phyloP scores from a whole-genome alignment of 2,329 filamentous ascomycete species.

The Pseudovirgaria hyperparasitica region DNA sequence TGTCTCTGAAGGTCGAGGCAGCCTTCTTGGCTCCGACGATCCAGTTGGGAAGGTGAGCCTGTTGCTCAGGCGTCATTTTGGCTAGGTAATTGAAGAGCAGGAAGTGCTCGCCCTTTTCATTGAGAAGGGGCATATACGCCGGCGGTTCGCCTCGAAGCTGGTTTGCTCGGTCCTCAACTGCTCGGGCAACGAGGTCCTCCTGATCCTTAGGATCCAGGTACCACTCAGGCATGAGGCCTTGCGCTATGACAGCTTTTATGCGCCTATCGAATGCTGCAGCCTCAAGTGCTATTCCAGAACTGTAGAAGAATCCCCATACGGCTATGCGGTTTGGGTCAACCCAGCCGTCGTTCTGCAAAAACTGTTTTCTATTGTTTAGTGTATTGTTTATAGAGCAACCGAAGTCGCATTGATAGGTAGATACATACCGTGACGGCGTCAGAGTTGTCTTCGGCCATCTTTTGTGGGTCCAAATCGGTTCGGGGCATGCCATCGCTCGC shows the following conservation, averaged over 20 bases:
- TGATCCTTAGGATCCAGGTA: conserved; percentile 1
- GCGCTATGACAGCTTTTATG: conserved; percentile 3
- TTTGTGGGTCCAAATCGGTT: conserved; percentile 18
- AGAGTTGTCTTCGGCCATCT: conserved; percentile 4
- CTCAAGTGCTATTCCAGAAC: conserved; percentile 2
- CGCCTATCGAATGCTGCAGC: conserved; percentile 6
- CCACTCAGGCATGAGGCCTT: conserved; percentile 3
- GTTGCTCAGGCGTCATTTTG: conserved; percentile 2
- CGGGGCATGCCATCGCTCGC: conserved; percentile 21
- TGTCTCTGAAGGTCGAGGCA: conserved; percentile 3
- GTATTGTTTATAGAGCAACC: conserved; percentile 2
- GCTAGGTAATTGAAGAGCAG: conserved; percentile 4
- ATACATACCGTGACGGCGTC: conserved; percentile 4
- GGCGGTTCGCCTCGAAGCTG: conserved; percentile 2
- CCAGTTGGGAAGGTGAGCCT: conserved; percentile 4
- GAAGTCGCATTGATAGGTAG: conserved; percentile 1
- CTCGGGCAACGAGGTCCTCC: conserved; percentile 2
- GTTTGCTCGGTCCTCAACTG: conserved; percentile 4
- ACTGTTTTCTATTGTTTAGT: conserved; percentile 3
- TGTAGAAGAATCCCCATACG: conserved; percentile 3
- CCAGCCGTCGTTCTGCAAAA: conserved; percentile 3
- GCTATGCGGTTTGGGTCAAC: conserved; percentile 5
- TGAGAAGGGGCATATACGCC: conserved; percentile 3
- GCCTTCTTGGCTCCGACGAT: conserved; percentile 1
- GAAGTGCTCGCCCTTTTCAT: conserved; percentile 5